These are phyloP conservation scores for Hibiscus syriacus DNA, from an alignment of 345 rosid genomes.

Conservation along the genomic window DNA sequence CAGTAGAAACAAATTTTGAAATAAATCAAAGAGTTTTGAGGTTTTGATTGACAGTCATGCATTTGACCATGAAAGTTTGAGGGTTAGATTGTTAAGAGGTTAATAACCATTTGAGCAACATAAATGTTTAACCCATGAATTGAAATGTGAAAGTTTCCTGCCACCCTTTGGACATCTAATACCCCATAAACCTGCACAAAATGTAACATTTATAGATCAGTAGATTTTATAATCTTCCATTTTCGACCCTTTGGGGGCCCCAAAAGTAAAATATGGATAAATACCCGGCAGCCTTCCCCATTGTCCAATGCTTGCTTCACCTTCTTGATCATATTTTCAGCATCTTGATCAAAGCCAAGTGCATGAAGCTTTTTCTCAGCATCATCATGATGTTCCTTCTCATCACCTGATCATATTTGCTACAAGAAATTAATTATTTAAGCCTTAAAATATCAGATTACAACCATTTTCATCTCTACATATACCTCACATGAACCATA, in stretches of 20 bases:
- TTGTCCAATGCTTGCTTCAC: conserved; percentile 81
- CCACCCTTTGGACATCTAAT: conserved; percentile 95
- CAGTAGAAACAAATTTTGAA: too few relatives aligned
- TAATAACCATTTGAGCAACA: conserved; percentile 90
- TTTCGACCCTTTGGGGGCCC: not conserved
- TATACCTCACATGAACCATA: not conserved
- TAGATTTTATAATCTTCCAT: not conserved
- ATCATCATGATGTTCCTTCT: conserved; percentile 61
- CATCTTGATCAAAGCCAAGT: conserved; percentile 69
- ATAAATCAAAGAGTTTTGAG: not conserved
- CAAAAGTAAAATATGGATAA: not conserved
- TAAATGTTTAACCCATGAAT: conserved; percentile 92
- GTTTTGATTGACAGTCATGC: not conserved
- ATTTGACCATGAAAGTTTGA: not conserved
- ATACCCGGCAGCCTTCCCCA: conserved; percentile 97
- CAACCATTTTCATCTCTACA: not conserved
- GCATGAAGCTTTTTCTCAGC: conserved; percentile 33
- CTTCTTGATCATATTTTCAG: conserved; percentile 87
- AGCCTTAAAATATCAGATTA: not conserved
- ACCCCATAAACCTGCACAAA: conserved; percentile 79
- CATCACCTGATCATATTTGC: conserved; percentile 36
- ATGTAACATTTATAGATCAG: conserved; percentile 11
- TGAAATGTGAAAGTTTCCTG: conserved; percentile 98
- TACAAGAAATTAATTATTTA: not conserved
- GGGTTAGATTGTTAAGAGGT: not conserved